phyloP scores from a whole-genome alignment of 192 early-diverging fungal species.

The Geranomyces michiganensis region DNA sequence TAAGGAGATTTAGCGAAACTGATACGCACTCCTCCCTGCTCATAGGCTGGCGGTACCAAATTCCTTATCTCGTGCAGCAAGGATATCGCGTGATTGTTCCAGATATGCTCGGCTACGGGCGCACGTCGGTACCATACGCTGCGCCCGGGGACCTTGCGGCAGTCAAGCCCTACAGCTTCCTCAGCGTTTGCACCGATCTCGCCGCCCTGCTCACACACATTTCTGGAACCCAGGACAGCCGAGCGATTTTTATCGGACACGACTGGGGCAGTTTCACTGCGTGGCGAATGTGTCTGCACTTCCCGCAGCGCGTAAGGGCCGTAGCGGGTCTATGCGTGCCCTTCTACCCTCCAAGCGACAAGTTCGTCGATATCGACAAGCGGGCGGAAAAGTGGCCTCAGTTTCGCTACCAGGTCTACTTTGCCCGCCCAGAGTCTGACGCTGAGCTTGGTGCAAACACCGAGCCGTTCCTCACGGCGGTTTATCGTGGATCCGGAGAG shows the following conservation, averaged over 20 bases:
- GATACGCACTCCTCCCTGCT: neutral
- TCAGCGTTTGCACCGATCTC: constrained; percentile 57
- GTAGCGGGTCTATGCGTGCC: constrained; percentile 59
- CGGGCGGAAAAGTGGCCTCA: constrained; percentile 53
- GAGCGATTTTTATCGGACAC: constrained; percentile 63
- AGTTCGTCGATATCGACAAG: constrained; percentile 44
- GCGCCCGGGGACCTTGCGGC: constrained; percentile 25
- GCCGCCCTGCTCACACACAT: constrained; percentile 61
- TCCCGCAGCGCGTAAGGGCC: constrained; percentile 61
- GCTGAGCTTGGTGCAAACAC: constrained; percentile 48
- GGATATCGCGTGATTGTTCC: constrained; percentile 47
- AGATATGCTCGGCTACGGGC: constrained; percentile 42
- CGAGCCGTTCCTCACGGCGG: constrained; percentile 31
- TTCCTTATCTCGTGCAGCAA: constrained; percentile 23
- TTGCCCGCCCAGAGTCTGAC: constrained; percentile 31
- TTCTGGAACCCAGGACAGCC: constrained; percentile 34
- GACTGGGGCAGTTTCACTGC: constrained; percentile 56
- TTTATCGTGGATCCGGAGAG: constrained; percentile 31
- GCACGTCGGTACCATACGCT: constrained; percentile 45
- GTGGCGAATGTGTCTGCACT: constrained; percentile 61
- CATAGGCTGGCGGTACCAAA: constrained; percentile 40
- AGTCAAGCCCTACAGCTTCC: constrained; percentile 45
- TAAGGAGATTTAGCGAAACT: neutral
- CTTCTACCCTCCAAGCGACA: constrained; percentile 44
- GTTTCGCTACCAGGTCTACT: constrained; percentile 54